A percentile compares a stretch with the other conserved stretches of the same genome.
phyloP scores from a whole-genome alignment of 2,329 filamentous ascomycete genomes.

The Hypoxylon sp. region DNA sequence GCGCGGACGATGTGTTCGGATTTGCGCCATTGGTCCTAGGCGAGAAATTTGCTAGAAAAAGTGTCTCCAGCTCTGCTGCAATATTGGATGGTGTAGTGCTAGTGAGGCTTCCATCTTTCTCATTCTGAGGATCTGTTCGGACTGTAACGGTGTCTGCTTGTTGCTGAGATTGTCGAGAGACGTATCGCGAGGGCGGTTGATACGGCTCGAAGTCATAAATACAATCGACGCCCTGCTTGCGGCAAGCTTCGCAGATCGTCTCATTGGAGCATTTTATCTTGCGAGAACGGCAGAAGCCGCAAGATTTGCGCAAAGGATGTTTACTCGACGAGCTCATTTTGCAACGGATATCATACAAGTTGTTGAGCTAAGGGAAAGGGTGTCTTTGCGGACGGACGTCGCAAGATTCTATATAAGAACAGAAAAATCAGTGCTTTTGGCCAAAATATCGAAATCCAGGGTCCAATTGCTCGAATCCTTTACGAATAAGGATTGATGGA shows the following conservation, averaged over 20 bases:
- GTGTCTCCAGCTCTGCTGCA: constrained; percentile 3
- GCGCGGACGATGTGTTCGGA: neutral
- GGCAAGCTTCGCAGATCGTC: constrained; percentile 22
- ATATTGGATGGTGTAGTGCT: neutral
- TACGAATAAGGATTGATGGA: constrained; percentile 7
- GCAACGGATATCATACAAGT: neutral
- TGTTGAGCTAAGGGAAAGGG: neutral
- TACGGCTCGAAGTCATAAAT: constrained; percentile 21
- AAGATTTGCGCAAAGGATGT: constrained; percentile 17
- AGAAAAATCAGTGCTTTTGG: neutral
- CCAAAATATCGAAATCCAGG: constrained; percentile 6
- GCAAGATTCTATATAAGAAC: constrained; percentile 11
- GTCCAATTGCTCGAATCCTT: constrained; percentile 1
- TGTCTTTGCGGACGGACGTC: neutral
- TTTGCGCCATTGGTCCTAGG: neutral
- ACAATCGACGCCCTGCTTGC: constrained; percentile 19
- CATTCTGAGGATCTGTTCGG: constrained; percentile 1
- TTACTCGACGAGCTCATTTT: constrained; percentile 19
- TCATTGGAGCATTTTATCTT: constrained; percentile 23
- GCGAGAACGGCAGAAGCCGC: constrained; percentile 21
- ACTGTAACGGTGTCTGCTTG: constrained; percentile 1
- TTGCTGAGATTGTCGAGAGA: constrained; percentile 4
- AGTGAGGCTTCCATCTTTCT: neutral
- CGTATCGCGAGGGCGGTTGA: constrained; percentile 14
- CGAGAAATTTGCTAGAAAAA: constrained; percentile 3